A percentile compares a stretch with the other conserved stretches of the same genome.
phyloP scores from a whole-genome alignment of 352 stramenopile species.

The Halophytophthora batemanensis region DNA sequence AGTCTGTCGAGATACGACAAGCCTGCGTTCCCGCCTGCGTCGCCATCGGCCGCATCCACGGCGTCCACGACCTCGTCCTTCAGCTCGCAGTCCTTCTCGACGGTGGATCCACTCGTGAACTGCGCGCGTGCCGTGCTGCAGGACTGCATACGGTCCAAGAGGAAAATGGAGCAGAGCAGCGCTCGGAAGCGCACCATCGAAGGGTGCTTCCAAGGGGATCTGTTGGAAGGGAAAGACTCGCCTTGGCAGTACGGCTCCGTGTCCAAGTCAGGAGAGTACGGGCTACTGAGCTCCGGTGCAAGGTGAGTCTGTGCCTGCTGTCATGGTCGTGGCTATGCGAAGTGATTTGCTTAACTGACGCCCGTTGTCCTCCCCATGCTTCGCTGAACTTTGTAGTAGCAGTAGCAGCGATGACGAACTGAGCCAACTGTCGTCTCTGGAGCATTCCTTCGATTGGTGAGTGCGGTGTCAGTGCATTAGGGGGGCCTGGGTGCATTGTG shows the following conservation, averaged over 20 bases:
- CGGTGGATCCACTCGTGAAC: slow-evolving; percentile 48
- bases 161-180: slow-evolving; percentile 48
- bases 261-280: slow-evolving; percentile 41
- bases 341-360: neutral
- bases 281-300: slow-evolving; percentile 42
- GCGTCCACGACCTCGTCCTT: slow-evolving; percentile 41
- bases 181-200: slow-evolving; percentile 71
- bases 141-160: slow-evolving; percentile 60
- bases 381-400: slow-evolving; percentile 23
- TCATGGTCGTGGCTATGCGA: neutral
- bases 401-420: slow-evolving; percentile 83
- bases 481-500: neutral
- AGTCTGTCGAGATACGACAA: slow-evolving; percentile 17
- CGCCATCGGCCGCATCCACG: slow-evolving; percentile 38
- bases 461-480: neutral
- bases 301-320: slow-evolving; percentile 23
- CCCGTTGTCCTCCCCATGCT: neutral
- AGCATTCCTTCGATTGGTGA: slow-evolving; percentile 59
- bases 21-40: slow-evolving; percentile 11
- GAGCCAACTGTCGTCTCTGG: slow-evolving; percentile 63
- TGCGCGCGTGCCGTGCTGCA: slow-evolving; percentile 66
- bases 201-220: slow-evolving; percentile 34
- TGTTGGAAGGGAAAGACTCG: slow-evolving; percentile 31
- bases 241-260: slow-evolving; percentile 27
- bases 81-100: slow-evolving; percentile 34